Evolutionary conservation across 495 filamentous ascomycete genomes (phyloP).

Genomic region (Choiromyces venosus): DNA sequence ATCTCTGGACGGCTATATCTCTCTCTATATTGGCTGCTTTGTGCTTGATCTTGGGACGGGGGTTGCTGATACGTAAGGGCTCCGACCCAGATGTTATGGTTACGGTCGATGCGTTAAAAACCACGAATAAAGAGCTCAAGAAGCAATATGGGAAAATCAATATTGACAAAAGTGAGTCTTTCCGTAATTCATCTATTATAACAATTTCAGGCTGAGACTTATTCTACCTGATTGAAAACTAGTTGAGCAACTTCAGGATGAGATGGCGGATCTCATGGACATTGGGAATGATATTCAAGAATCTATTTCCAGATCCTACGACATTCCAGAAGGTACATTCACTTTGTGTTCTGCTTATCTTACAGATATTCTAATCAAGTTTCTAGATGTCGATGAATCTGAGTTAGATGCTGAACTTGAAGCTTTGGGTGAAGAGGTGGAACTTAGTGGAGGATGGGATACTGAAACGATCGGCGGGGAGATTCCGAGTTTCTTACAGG

Average conservation of each 20-base stretch:
- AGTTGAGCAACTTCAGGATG: constrained; percentile 92
- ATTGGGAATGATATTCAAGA: constrained; percentile 98
- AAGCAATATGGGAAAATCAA: constrained; percentile 98
- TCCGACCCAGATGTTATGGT: constrained; percentile 70
- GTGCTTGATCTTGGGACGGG: constrained; percentile 8
- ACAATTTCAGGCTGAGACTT: constrained; percentile 6
- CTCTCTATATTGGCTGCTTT: constrained; percentile 19
- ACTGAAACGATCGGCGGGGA: constrained; percentile 54
- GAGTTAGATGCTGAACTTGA: constrained; percentile 96
- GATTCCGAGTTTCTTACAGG: constrained; percentile 81
- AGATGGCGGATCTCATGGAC: constrained; percentile 98
- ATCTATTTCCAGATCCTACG: constrained; percentile 86
- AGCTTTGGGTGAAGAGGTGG: constrained; percentile 82
- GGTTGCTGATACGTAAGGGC: constrained; percentile 34
- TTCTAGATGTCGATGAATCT: constrained; percentile 88
- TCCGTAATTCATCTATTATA: not conserved
- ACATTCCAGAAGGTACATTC: constrained; percentile 68
- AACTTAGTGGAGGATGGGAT: constrained; percentile 58
- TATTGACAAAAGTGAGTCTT: constrained; percentile 67
- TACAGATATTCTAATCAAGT: constrained; percentile 1
- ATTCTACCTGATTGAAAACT: constrained; percentile 1
- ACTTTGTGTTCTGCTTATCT: not conserved
- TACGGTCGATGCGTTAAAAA: constrained; percentile 95
- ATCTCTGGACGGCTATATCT: not conserved
- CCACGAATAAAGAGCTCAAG: constrained; percentile 83